phyloP scores from a whole-genome alignment of 768 basidiomycete genomes.

The Rhizopogon sp. region DNA sequence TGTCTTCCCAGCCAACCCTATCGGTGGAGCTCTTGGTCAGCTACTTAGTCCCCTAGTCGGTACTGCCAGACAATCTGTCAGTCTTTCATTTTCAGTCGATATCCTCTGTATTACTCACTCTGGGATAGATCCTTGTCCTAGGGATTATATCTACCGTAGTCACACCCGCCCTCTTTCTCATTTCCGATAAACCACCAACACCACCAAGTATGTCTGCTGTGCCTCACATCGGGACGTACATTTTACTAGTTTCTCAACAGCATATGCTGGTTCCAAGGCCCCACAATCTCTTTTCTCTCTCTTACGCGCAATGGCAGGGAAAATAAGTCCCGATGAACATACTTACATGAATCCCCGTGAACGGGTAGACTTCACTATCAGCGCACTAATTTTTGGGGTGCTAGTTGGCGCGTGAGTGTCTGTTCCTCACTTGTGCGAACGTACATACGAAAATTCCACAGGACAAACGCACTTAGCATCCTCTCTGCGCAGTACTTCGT shows the following conservation, averaged over 20 bases:
- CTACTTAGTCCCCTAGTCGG: slow-evolving; percentile 62
- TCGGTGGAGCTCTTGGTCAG: slow-evolving; percentile 72
- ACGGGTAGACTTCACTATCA: slow-evolving; percentile 64
- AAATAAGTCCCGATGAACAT: slow-evolving; percentile 28
- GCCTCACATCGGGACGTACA: background rate
- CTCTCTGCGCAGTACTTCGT: slow-evolving; percentile 69
- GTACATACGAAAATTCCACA: slow-evolving; percentile 17
- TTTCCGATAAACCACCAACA: slow-evolving; percentile 58
- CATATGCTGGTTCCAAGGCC: slow-evolving; percentile 64
- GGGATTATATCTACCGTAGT: slow-evolving; percentile 66
- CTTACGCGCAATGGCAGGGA: slow-evolving; percentile 46
- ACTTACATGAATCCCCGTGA: slow-evolving; percentile 60
- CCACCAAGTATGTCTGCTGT: slow-evolving; percentile 60
- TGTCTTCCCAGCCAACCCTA: slow-evolving; percentile 52
- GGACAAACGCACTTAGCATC: slow-evolving; percentile 59
- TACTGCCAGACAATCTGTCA: slow-evolving; percentile 52
- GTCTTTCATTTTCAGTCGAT: slow-evolving; percentile 9
- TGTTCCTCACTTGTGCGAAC: background rate
- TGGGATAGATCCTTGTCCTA: slow-evolving; percentile 58
- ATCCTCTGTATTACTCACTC: too few relatives aligned
- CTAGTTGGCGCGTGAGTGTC: slow-evolving; percentile 56
- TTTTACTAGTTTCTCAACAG: slow-evolving; percentile 27
- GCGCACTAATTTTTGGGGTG: slow-evolving; percentile 56
- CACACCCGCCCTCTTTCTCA: slow-evolving; percentile 53
- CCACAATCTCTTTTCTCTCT: slow-evolving; percentile 51